phyloP scores from a whole-genome alignment of 2,329 filamentous ascomycete species.

The Herpomyces periplanetae region DNA sequence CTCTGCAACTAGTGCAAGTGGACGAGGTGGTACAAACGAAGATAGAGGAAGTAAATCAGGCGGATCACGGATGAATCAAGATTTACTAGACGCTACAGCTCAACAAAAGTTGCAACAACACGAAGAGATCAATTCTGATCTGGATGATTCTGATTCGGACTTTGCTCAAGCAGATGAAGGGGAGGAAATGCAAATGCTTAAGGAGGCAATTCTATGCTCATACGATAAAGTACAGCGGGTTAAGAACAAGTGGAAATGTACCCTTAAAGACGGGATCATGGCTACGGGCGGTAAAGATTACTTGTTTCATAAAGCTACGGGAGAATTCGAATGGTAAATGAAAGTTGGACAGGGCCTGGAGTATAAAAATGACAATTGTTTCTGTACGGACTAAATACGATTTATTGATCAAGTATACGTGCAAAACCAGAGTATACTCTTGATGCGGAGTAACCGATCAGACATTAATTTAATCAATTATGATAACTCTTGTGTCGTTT shows the following conservation, averaged over 20 bases:
- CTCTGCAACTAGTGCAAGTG: conserved; percentile 12
- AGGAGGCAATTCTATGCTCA: conserved; percentile 86
- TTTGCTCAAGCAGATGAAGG: conserved; percentile 49
- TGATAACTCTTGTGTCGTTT: too few relatives aligned
- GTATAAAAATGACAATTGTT: too few relatives aligned
- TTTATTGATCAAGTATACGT: too few relatives aligned
- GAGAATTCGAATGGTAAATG: too few relatives aligned
- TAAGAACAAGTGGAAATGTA: conserved; percentile 98
- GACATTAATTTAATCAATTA: too few relatives aligned
- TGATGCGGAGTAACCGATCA: too few relatives aligned
- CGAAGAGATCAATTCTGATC: conserved; percentile 95
- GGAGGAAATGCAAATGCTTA: conserved; percentile 36
- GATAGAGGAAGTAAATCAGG: conserved; percentile 21
- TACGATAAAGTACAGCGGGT: conserved; percentile 97
- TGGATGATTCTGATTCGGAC: conserved; percentile 73
- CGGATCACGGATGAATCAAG: conserved; percentile 15
- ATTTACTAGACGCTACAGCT: conserved; percentile 8
- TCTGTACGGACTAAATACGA: too few relatives aligned
- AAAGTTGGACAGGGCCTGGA: too few relatives aligned
- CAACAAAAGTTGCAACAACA: conserved; percentile 20
- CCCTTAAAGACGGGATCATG: conserved; percentile 75
- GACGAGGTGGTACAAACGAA: conserved; percentile 27
- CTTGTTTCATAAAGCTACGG: too few relatives aligned
- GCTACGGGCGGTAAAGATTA: conserved; percentile 69
- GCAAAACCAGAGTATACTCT: too few relatives aligned